Conservation (phyloP, 2,329 filamentous ascomycete genomes). For the Trichocomaceae sp. region DNA sequence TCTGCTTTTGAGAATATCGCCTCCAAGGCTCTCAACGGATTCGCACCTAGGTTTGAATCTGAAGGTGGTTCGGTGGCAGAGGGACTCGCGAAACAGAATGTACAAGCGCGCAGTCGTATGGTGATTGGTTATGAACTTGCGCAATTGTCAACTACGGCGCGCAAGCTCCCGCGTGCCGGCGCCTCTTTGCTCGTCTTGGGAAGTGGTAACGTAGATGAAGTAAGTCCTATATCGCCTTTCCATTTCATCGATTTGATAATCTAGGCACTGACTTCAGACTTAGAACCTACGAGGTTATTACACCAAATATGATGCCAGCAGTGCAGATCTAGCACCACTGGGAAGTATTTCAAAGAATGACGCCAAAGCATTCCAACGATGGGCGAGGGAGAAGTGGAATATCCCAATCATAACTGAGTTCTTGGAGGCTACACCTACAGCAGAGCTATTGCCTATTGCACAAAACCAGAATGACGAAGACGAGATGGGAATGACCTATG, state of each 20-base stretch:
- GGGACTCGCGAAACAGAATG: constrained; percentile 40
- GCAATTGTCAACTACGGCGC: constrained; percentile 55
- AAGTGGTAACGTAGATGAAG: constrained; percentile 55
- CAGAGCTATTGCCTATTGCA: constrained; percentile 60
- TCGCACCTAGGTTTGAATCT: constrained; percentile 55
- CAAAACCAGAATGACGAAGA: constrained; percentile 53
- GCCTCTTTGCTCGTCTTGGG: constrained; percentile 58
- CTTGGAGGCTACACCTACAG: constrained; percentile 54
- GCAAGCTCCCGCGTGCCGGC: constrained; percentile 44
- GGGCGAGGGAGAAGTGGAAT: constrained; percentile 52
- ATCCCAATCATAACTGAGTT: constrained; percentile 51
- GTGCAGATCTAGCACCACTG: constrained; percentile 52
- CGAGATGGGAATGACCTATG: constrained; percentile 46
- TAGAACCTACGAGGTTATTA: constrained; percentile 41
- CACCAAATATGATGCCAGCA: constrained; percentile 60
- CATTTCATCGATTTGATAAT: background rate
- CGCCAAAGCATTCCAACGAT: constrained; percentile 61
- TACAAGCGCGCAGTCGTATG: constrained; percentile 60
- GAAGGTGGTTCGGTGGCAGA: constrained; percentile 52
- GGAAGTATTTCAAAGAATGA: constrained; percentile 56
- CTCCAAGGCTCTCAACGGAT: constrained; percentile 46
- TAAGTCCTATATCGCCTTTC: background rate
- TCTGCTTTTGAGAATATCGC: constrained; percentile 23
- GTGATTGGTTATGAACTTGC: constrained; percentile 54
- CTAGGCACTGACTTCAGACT: background rate